phyloP scores from a whole-genome alignment of 768 basidiomycete genomes.

The Tricholoma hemisulphureum region DNA sequence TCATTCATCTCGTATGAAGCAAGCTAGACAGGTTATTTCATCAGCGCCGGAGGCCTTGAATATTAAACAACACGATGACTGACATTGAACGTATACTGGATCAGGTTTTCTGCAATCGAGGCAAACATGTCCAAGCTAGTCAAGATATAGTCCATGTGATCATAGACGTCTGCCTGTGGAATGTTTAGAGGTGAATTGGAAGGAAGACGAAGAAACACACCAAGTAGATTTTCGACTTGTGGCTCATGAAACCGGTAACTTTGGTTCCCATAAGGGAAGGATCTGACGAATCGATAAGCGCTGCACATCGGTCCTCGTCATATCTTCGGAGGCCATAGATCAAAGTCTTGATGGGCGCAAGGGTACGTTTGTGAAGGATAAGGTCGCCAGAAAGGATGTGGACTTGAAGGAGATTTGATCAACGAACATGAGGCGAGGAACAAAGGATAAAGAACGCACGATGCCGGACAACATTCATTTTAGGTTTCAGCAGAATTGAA shows the following conservation, averaged over 20 bases:
- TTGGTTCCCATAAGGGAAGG: constrained; percentile 35
- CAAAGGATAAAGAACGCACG: constrained; percentile 36
- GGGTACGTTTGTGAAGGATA: constrained; percentile 68
- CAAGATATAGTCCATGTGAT: constrained; percentile 74
- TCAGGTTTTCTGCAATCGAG: constrained; percentile 67
- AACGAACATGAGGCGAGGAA: background rate
- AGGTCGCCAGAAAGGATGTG: constrained; percentile 78
- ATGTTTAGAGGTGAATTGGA: background rate
- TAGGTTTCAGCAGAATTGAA: constrained; percentile 55
- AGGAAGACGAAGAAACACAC: constrained; percentile 30
- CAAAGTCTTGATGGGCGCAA: constrained; percentile 68
- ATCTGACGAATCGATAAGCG: constrained; percentile 48
- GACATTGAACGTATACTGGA: constrained; percentile 74
- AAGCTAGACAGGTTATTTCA: constrained; percentile 40
- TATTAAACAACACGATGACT: constrained; percentile 18
- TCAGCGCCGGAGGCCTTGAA: background rate
- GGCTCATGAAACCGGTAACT: constrained; percentile 62
- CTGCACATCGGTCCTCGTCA: constrained; percentile 64
- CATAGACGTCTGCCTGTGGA: constrained; percentile 64
- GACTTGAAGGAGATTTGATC: constrained; percentile 51
- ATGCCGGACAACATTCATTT: constrained; percentile 57
- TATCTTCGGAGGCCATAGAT: constrained; percentile 68
- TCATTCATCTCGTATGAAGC: constrained; percentile 75
- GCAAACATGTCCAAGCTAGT: constrained; percentile 73
- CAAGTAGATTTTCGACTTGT: constrained; percentile 67